phyloP scores from a whole-genome alignment of 768 basidiomycete genomes.

The Leccinum olivaceopallidum region DNA sequence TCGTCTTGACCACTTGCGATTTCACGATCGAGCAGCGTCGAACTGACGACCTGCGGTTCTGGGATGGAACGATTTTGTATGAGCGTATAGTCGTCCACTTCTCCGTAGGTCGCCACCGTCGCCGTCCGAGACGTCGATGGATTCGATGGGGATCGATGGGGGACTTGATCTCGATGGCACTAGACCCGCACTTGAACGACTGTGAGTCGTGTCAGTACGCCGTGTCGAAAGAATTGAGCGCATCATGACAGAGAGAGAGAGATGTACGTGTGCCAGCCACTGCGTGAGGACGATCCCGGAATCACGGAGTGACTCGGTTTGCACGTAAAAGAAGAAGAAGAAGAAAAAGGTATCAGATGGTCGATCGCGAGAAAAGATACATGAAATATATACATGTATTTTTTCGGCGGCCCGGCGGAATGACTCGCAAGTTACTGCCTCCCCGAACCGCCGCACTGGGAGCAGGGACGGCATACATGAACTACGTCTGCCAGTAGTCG shows the following conservation, averaged over 20 bases:
- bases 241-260: background rate
- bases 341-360: background rate
- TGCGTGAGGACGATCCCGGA: too few relatives aligned
- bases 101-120: too few relatives aligned
- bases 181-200: too few relatives aligned
- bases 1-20: conserved; percentile 2
- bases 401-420: background rate
- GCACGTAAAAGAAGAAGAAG: background rate
- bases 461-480: too few relatives aligned
- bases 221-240: background rate
- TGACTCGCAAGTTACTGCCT: too few relatives aligned
- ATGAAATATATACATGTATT: background rate
- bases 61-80: background rate
- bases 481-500: background rate
- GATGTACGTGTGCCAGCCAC: too few relatives aligned
- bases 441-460: too few relatives aligned
- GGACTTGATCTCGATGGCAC: background rate
- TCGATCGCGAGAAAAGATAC: background rate
- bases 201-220: too few relatives aligned
- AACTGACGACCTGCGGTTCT: background rate
- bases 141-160: background rate
- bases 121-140: too few relatives aligned
- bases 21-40: conserved; percentile 13
- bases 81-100: background rate
- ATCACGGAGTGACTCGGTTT: background rate